Evolutionary conservation across 2,329 filamentous ascomycete genomes (phyloP), one percentile per base, ranked within the genome.

Genomic region (Claviceps fusiformis): DNA sequence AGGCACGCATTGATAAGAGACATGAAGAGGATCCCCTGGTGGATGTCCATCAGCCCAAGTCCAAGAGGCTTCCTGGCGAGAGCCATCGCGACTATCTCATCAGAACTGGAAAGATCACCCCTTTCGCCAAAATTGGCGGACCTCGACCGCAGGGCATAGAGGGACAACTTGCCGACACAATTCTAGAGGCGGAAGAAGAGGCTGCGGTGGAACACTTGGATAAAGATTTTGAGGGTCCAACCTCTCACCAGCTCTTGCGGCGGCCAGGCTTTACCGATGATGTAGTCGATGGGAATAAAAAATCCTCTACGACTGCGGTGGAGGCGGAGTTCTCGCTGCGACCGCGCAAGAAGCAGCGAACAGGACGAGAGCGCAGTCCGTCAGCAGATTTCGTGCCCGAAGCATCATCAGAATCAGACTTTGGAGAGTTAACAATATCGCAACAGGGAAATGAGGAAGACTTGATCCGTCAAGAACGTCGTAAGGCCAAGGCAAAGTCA

Each of bases 61-160:
- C 78, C 53, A 76, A 78, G 56, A 82, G 81, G 54, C 71, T 92
- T 55, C 83, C 87, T 1, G 87, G 87, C 57, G 93, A 97, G 72
- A 89, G 81, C 29, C 83, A 89, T 58, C 82, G 91, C 52, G 91
- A 95, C 50, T 98, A 87, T 66, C 79, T 98, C 50, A 93, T 98
- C 51, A 83, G 93, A 33, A 98, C 92, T 0, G 93, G 93, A 58
- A 97, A 97, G 71, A 97, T 98, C 61, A 98, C 93, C 0, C 93
- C 93, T 0, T 98, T 98, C 64, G 87, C 90, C 8, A 87, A 85
- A 59, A 80, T 95, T 62, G 82, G 82, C 31, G 77, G 81, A 15
- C 76, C 80, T n/a, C 73, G 83, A 1, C 76, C 76, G 3, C 74
- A 80, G 33, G 81, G 79, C 3, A 76, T 83, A 3, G 77, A 84